Evolutionary conservation across 805 yeast species (phyloP).

Genomic region (Ogataea trehaloabstinens): DNA sequence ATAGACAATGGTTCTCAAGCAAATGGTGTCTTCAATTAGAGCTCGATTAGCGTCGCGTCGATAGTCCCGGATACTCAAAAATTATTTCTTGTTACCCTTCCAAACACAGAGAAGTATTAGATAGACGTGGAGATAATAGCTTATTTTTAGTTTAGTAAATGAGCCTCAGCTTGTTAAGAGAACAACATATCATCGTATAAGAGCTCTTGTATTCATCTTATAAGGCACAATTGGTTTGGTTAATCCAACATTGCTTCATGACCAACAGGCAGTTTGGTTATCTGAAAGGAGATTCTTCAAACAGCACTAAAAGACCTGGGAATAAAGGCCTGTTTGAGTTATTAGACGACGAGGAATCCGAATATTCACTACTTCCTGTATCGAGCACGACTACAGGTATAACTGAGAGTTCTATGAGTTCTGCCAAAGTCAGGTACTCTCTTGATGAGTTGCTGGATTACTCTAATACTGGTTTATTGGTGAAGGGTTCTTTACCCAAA

Average conservation of each 20-base stretch:
- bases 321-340: constrained; percentile 16
- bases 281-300: constrained; percentile 1
- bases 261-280: not conserved
- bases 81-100: constrained; percentile 1
- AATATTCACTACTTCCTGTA: not conserved
- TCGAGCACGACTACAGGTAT: constrained; percentile 1
- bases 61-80: not conserved
- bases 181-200: no score
- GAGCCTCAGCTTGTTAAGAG: no score
- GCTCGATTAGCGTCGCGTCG: constrained; percentile 10
- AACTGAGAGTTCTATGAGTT: not conserved
- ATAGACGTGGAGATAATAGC: no score
- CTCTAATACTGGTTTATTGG: constrained; percentile 13
- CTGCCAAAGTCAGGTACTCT: constrained; percentile 11
- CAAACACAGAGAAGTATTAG: no score
- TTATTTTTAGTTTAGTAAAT: no score
- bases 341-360: constrained; percentile 9
- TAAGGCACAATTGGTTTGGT: no score
- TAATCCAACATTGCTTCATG: no score
- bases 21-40: constrained; percentile 23
- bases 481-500: constrained; percentile 21
- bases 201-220: no score
- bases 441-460: constrained; percentile 16
- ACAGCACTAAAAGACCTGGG: constrained; percentile 11
- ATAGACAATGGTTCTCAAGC: constrained; percentile 31